phyloP scores from a whole-genome alignment of 345 rosid species.

The Corchorus capsularis region DNA sequence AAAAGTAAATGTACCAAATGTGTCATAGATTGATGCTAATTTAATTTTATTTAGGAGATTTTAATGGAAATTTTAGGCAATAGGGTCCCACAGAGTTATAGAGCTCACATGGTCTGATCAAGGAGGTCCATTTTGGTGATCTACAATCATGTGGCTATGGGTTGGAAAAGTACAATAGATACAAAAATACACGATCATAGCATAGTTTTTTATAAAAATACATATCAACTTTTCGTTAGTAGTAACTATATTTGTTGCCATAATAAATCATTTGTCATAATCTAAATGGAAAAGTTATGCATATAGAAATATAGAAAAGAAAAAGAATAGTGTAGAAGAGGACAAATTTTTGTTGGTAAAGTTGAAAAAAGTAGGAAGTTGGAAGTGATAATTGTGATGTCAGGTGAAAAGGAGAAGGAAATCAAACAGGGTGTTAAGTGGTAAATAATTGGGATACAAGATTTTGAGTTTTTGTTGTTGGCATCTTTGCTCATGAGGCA shows the following conservation, averaged over 20 bases:
- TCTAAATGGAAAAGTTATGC: background rate
- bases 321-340: background rate
- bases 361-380: too few species aligned
- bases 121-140: background rate
- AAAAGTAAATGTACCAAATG: background rate
- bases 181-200: background rate
- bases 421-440: too few species aligned
- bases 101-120: constrained; percentile 18
- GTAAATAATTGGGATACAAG: too few species aligned
- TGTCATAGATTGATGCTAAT: background rate
- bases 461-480: too few species aligned
- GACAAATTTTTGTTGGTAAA: background rate
- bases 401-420: too few species aligned
- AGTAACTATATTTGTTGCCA: too few species aligned
- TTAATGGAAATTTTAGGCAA: background rate
- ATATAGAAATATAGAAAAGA: background rate
- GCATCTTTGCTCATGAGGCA: too few species aligned
- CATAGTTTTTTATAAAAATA: background rate
- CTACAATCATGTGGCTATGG: constrained; percentile 5
- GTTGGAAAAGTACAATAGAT: background rate
- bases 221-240: too few species aligned
- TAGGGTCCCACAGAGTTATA: background rate
- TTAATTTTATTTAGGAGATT: background rate
- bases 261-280: background rate
- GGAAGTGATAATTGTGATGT: too few species aligned